phyloP scores from a whole-genome alignment of 1,284 basidiomycete species.

The Hymenochaete sp. region DNA sequence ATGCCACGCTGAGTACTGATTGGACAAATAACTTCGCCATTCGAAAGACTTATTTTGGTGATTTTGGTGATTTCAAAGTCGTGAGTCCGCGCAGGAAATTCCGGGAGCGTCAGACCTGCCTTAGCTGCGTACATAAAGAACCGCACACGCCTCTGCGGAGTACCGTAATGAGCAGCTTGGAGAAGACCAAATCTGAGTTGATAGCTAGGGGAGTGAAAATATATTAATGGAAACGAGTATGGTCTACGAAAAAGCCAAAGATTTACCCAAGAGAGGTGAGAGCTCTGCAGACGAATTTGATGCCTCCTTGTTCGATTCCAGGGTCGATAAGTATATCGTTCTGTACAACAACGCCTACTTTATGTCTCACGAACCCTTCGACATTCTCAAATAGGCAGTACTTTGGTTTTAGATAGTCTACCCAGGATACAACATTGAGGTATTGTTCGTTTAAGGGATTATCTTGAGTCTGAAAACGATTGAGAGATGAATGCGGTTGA shows the following conservation, averaged over 20 bases:
- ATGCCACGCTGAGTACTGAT: slow-evolving; percentile 39
- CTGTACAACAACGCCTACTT: slow-evolving; percentile 43
- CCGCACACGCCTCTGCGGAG: slow-evolving; percentile 58
- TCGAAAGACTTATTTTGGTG: slow-evolving; percentile 42
- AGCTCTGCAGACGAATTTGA: slow-evolving; percentile 51
- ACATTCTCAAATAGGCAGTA: slow-evolving; percentile 68
- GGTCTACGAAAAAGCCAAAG: neutral
- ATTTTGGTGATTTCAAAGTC: slow-evolving; percentile 40
- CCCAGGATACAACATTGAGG: slow-evolving; percentile 49
- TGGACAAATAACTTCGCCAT: slow-evolving; percentile 32
- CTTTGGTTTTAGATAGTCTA: slow-evolving; percentile 53
- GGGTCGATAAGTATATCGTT: slow-evolving; percentile 42
- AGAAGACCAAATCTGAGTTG: slow-evolving; percentile 55
- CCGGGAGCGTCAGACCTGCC: slow-evolving; percentile 42
- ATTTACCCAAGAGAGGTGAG: slow-evolving; percentile 53
- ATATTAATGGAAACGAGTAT: slow-evolving; percentile 7
- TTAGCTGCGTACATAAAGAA: slow-evolving; percentile 64
- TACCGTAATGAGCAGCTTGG: slow-evolving; percentile 65
- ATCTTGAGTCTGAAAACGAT: slow-evolving; percentile 40
- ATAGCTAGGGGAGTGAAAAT: slow-evolving; percentile 39
- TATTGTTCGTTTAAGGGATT: slow-evolving; percentile 50
- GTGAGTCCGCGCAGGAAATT: slow-evolving; percentile 63
- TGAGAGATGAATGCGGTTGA: slow-evolving; percentile 47
- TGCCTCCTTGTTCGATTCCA: slow-evolving; percentile 56
- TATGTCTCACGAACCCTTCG: slow-evolving; percentile 52